Percentiles rank a stretch among this genome's conserved stretches.
These are phyloP conservation scores for Penicillium aurantiogriseum DNA, from an alignment of 2,329 filamentous ascomycete genomes.

Conservation along the genomic window DNA sequence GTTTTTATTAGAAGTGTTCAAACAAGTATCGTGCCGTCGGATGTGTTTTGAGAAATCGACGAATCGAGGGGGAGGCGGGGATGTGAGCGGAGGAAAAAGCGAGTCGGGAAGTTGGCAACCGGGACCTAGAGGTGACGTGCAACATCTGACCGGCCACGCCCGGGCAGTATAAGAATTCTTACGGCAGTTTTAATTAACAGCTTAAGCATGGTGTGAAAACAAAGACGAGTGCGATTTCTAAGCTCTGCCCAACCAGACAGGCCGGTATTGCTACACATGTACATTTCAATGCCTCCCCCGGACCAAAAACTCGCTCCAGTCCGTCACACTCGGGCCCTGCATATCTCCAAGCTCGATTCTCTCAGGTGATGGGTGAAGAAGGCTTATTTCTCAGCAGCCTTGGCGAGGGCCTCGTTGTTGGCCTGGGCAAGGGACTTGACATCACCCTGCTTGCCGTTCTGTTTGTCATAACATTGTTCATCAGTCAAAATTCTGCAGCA, in stretches of 20 bases:
- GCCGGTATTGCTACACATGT: conserved; percentile 42
- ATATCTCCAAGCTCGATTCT: conserved; percentile 20
- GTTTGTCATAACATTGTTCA: conserved; percentile 23
- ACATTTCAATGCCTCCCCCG: conserved; percentile 29
- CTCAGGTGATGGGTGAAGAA: conserved; percentile 12
- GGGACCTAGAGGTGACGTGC: conserved; percentile 22
- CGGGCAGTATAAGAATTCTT: conserved; percentile 6
- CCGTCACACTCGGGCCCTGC: conserved; percentile 21
- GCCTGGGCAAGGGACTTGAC: conserved; percentile 65
- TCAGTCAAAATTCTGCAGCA: conserved; percentile 29
- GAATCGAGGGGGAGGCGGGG: conserved; percentile 17
- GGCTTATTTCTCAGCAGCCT: conserved; percentile 44
- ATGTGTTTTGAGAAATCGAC: conserved; percentile 11
- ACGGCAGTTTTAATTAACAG: conserved; percentile 5
- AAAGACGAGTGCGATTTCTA: conserved; percentile 26
- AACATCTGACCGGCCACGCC: conserved; percentile 11
- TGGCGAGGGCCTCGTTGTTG: conserved; percentile 51
- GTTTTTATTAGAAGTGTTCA: conserved; percentile 14
- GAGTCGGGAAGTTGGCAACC: conserved; percentile 17
- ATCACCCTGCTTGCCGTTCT: conserved; percentile 97
- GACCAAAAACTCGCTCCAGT: conserved; percentile 12
- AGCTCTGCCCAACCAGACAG: conserved; percentile 31
- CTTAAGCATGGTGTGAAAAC: conserved; percentile 14
- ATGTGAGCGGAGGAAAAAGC: conserved; percentile 23
- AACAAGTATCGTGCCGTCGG: conserved; percentile 4